Evolutionary conservation across 2,329 filamentous ascomycete species (phyloP).

Genomic region (Hypoxylon sp.): DNA sequence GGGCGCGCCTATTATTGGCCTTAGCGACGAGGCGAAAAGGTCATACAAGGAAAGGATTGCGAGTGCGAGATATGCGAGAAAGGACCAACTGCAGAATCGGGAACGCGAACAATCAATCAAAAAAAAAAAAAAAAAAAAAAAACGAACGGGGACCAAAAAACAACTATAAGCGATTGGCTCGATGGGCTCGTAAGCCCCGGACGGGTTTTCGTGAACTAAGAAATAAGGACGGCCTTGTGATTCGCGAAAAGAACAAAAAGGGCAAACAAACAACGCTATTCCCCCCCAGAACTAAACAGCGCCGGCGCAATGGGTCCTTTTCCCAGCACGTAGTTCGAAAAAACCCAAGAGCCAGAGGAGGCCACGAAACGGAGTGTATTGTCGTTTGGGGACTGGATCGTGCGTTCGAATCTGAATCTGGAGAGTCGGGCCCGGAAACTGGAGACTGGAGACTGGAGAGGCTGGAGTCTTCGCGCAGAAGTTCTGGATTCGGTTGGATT

Average conservation of each 20-base stretch:
- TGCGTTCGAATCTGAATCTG: not conserved
- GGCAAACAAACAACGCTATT: slow-evolving; percentile 14
- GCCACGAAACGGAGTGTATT: slow-evolving; percentile 9
- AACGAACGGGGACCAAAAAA: slow-evolving; percentile 3
- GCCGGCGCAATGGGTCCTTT: slow-evolving; percentile 19
- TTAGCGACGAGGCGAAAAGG: not conserved
- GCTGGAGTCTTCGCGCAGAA: not conserved
- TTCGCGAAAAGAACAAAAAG: slow-evolving; percentile 9
- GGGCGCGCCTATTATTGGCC: too few species aligned
- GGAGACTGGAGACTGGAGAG: slow-evolving; percentile 10
- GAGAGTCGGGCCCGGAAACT: slow-evolving; percentile 12
- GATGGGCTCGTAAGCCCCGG: not conserved
- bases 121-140: too few species aligned
- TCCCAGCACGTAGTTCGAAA: slow-evolving; percentile 10
- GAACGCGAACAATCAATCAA: slow-evolving; percentile 2
- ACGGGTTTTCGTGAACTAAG: slow-evolving; percentile 5
- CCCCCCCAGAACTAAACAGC: slow-evolving; percentile 11
- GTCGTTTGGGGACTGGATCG: slow-evolving; percentile 13
- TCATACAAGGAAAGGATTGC: slow-evolving; percentile 3
- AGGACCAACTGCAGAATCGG: slow-evolving; percentile 1
- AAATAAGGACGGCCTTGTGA: slow-evolving; percentile 3
- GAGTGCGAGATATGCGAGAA: slow-evolving; percentile 4
- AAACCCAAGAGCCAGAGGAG: not conserved
- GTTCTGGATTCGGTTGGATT: slow-evolving; percentile 7
- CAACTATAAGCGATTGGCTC: not conserved